phyloP scores from a whole-genome alignment of 2,329 filamentous ascomycete species.

The Botrytis squamosa region DNA sequence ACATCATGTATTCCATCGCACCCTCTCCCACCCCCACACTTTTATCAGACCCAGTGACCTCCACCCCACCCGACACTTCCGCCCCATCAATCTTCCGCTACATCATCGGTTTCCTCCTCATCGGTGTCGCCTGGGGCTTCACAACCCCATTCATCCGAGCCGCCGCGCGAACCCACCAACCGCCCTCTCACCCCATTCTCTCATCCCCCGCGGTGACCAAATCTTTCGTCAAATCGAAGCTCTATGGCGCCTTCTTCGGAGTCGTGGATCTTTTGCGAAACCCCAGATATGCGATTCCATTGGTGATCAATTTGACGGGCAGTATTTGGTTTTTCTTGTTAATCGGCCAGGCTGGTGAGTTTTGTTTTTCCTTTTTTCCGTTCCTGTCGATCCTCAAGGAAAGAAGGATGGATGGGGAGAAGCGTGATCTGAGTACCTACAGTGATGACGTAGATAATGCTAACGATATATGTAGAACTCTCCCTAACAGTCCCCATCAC shows the following conservation, averaged over 20 bases:
- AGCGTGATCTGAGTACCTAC: neutral
- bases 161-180: conserved; percentile 74
- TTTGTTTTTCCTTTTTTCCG: neutral
- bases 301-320: conserved; percentile 86
- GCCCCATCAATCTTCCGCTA: conserved; percentile 69
- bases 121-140: conserved; percentile 89
- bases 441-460: neutral
- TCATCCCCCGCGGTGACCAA: conserved; percentile 50
- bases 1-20: conserved; percentile 17
- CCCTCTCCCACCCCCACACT: conserved; percentile 20
- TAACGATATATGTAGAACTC: conserved; percentile 59
- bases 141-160: conserved; percentile 89
- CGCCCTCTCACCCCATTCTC: conserved; percentile 57
- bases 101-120: conserved; percentile 83
- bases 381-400: neutral
- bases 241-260: conserved; percentile 67
- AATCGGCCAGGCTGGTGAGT: conserved; percentile 84
- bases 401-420: neutral
- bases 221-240: conserved; percentile 61
- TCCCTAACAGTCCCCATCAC: conserved; percentile 93
- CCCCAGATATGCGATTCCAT: conserved; percentile 78
- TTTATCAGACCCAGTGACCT: conserved; percentile 5
- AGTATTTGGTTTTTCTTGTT: conserved; percentile 96
- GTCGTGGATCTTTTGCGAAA: conserved; percentile 76
- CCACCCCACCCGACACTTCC: conserved; percentile 16